A percentile compares a stretch with the other conserved stretches of the same genome.
These are phyloP conservation scores for Periglandula ipomoeae DNA, from an alignment of 2,329 filamentous ascomycete genomes.

Conservation along the genomic window DNA sequence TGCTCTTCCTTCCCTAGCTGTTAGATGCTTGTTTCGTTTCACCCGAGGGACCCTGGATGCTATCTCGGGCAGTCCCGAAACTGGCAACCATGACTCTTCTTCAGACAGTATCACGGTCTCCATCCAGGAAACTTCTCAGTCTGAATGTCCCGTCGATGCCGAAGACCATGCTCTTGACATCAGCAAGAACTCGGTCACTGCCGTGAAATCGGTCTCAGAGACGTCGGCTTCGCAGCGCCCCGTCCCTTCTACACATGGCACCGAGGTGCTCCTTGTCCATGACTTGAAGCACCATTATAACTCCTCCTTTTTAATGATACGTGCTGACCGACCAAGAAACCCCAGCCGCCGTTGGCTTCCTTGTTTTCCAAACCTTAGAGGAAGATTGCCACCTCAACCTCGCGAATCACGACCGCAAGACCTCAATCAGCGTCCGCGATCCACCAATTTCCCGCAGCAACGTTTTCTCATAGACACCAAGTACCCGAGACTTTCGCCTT, in stretches of 20 bases:
- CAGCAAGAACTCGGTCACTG: background rate
- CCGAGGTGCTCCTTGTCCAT: background rate
- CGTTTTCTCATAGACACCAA: slow-evolving; percentile 4
- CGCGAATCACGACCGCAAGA: background rate
- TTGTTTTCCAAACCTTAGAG: slow-evolving; percentile 3
- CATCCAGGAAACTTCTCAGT: background rate
- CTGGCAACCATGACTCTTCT: background rate
- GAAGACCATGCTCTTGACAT: background rate
- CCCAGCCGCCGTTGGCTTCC: slow-evolving; percentile 6
- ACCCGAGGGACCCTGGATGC: background rate
- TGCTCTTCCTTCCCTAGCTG: slow-evolving; percentile 2
- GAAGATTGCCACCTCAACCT: background rate
- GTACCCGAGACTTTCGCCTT: background rate
- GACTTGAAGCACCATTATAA: too few species aligned
- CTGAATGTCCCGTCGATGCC: background rate
- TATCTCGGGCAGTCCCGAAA: background rate
- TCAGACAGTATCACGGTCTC: background rate
- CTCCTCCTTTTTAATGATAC: too few species aligned
- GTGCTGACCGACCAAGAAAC: slow-evolving; percentile 6
- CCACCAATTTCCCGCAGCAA: background rate
- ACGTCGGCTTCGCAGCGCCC: background rate
- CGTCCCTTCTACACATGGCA: background rate
- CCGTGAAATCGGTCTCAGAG: background rate
- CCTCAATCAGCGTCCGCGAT: background rate
- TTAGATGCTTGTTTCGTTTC: background rate